These are phyloP conservation scores for Massospora cicadina DNA, from an alignment of 371 early-diverging fungal genomes.

Conservation along the genomic window DNA sequence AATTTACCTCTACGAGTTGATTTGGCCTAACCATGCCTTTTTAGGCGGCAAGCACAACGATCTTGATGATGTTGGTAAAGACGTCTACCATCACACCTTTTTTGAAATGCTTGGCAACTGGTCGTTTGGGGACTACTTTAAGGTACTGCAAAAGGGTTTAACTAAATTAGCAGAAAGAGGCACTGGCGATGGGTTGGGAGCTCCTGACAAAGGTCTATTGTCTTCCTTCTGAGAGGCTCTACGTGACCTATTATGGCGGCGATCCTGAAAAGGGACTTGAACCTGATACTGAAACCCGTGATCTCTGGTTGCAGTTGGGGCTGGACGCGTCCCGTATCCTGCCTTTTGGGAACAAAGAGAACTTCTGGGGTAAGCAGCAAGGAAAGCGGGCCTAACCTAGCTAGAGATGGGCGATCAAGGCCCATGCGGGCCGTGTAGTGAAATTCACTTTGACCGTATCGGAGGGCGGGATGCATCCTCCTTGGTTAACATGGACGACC, in stretches of 20 bases:
- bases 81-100: conserved; percentile 99
- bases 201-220: conserved; percentile 82
- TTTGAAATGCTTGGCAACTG: conserved; percentile 99
- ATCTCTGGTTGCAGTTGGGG: conserved; percentile 89
- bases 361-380: conserved; percentile 77
- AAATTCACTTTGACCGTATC: conserved; percentile 98
- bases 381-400: background rate
- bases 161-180: conserved; percentile 42
- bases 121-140: conserved; percentile 99
- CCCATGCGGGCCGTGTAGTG: conserved; percentile 99
- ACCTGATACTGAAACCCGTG: conserved; percentile 84
- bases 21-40: background rate
- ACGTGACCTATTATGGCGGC: conserved; percentile 97
- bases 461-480: conserved; percentile 88
- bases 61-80: conserved; percentile 99
- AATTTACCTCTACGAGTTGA: background rate
- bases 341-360: conserved; percentile 87
- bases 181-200: conserved; percentile 87
- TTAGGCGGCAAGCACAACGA: conserved; percentile 99
- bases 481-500: conserved; percentile 98
- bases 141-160: conserved; percentile 28
- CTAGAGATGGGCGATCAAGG: conserved; percentile 97
- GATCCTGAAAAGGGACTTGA: conserved; percentile 60
- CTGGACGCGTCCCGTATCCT: conserved; percentile 71
- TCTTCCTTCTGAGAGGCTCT: conserved; percentile 78